These are phyloP conservation scores for Cyberlindnera meyerae DNA, from an alignment of 805 yeast genomes.

Conservation along the genomic window DNA sequence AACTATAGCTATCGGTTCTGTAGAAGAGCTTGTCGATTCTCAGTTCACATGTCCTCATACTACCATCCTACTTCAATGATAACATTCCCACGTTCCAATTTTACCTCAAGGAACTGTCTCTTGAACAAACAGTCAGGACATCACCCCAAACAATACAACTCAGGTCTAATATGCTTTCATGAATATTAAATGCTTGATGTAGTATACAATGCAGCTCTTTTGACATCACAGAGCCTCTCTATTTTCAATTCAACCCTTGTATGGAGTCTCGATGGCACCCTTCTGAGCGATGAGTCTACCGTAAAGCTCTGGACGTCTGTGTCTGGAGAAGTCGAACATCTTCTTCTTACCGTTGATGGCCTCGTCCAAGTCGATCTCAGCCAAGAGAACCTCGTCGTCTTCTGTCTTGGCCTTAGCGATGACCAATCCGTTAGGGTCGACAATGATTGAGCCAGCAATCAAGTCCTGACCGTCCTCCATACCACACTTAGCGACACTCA, in stretches of 20 bases:
- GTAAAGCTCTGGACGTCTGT: conserved; percentile 34
- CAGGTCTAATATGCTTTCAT: too few species aligned
- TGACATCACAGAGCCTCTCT: too few species aligned
- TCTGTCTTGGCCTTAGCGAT: conserved; percentile 32
- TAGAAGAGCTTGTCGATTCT: too few species aligned
- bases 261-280: conserved; percentile 25
- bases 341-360: conserved; percentile 31
- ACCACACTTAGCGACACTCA: conserved; percentile 34
- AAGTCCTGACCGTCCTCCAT: conserved; percentile 33
- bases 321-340: conserved; percentile 35
- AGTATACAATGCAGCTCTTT: too few species aligned
- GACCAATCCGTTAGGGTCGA: conserved; percentile 33
- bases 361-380: conserved; percentile 34
- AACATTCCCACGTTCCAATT: too few species aligned
- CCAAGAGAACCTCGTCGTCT: conserved; percentile 30
- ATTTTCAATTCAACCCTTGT: conserved; percentile 3
- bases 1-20: too few species aligned
- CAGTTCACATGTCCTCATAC: too few species aligned
- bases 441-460: conserved; percentile 33
- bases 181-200: too few species aligned
- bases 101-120: too few species aligned
- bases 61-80: too few species aligned
- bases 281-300: conserved; percentile 26
- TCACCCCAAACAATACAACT: too few species aligned
- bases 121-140: too few species aligned